Base-by-base conservation (phyloP, 2,329 filamentous ascomycete genomes). In the Celoporthe dispersa region DNA sequence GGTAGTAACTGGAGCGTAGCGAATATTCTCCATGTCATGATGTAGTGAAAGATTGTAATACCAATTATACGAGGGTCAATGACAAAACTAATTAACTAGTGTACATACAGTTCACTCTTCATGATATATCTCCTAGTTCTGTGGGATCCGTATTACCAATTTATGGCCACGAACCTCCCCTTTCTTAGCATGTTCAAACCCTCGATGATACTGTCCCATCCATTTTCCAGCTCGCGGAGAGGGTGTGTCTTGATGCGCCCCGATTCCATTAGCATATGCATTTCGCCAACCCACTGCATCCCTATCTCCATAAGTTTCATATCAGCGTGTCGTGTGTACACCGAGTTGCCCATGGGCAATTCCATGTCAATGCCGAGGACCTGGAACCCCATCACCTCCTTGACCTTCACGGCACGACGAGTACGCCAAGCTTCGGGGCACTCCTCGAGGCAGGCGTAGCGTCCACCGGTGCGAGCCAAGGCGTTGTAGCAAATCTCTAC, bases 401-500 rank as follows among this genome's bases (percentile, higher is more conserved):
- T 74, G n/a, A 73, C 68, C 22, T 66, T 60, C 4, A 78, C 73
- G 3, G 74, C 73, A 1, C 67, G 71, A 0, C 78, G 73, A 1
- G 76, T 77, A 1, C 70, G 67, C 76, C 75, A 77, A 1, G 59
- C 66, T 0, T 75, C 70, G 0, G 66, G 69, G 11, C 72, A 67
- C 2, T 44, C 53, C 64, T 80, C 78, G 0, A 80, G 73, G 31
- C 76, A 80, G 9, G 77, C 78, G 64, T 80, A 80, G 1, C 74
- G 73, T 2, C 75, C 78, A 0, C 79, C 79, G 0, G 73, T 70
- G 2, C 79, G 77, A 0, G 68, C 71, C 19, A 80, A 48, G 3
- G 75, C 74, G 0, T 51, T 71, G 44, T 77, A 77, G 66, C 78
- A 80, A 2, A 69, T 68, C 0, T 70, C 66, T 0, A 67, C 76